A percentile compares a stretch with the other conserved stretches of the same genome.
phyloP scores from a whole-genome alignment of 208 protist species.

The Trypanosoma grayi region DNA sequence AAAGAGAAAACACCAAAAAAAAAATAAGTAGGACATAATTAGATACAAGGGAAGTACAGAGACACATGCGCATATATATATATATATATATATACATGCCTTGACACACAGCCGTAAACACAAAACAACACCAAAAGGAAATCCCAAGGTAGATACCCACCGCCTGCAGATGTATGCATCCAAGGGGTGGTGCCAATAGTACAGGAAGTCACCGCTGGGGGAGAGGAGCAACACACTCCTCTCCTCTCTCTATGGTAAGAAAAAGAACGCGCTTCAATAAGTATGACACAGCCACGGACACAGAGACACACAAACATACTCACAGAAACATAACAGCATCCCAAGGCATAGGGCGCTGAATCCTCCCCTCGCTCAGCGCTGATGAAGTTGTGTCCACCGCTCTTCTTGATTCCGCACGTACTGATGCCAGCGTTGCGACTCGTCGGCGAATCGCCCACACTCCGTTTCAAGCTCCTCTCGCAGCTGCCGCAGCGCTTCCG shows the following conservation, averaged over 20 bases:
- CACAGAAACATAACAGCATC: constrained; percentile 13
- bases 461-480: constrained; percentile 49
- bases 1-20: neutral
- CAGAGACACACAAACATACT: constrained; percentile 6
- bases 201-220: too few species aligned
- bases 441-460: constrained; percentile 40
- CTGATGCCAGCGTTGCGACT: constrained; percentile 50
- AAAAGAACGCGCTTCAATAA: neutral
- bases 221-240: neutral
- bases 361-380: constrained; percentile 9
- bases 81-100: too few species aligned
- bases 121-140: too few species aligned
- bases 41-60: neutral
- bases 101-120: too few species aligned
- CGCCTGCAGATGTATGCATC: neutral
- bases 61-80: neutral
- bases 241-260: neutral
- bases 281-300: neutral
- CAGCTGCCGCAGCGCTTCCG: constrained; percentile 37
- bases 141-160: too few species aligned
- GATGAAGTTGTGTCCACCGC: constrained; percentile 27
- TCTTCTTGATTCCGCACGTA: constrained; percentile 23
- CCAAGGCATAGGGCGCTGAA: too few species aligned
- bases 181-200: too few species aligned
- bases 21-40: neutral